These are phyloP conservation scores for Brassica carinata DNA, from an alignment of 345 rosid genomes.

Conservation along the genomic window DNA sequence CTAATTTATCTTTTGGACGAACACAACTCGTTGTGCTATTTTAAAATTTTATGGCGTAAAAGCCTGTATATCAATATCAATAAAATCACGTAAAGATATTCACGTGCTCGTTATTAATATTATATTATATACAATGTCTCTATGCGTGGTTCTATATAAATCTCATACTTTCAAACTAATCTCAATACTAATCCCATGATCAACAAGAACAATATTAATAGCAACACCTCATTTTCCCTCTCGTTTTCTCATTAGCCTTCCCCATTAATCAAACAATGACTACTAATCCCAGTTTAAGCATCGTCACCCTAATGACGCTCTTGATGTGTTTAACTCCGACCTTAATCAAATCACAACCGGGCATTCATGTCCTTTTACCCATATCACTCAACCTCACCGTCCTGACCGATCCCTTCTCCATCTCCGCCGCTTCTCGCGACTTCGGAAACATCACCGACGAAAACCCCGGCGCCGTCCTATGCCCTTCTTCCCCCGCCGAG, in stretches of 20 bases:
- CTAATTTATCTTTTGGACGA: not conserved
- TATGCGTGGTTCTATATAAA: not conserved
- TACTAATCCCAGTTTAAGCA: slow-evolving; percentile 20
- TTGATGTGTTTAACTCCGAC: not conserved
- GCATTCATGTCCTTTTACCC: slow-evolving; percentile 37
- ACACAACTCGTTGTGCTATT: not conserved
- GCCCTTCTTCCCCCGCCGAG: slow-evolving; percentile 59
- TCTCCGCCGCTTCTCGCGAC: slow-evolving; percentile 57
- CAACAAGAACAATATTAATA: slow-evolving; percentile 23
- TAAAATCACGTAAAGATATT: slow-evolving; percentile 36
- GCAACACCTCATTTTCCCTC: not conserved
- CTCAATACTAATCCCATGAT: slow-evolving; percentile 22
- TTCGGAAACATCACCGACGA: slow-evolving; percentile 59
- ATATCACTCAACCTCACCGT: slow-evolving; percentile 45
- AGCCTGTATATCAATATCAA: slow-evolving; percentile 25
- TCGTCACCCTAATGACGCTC: slow-evolving; percentile 26
- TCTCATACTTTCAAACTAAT: slow-evolving; percentile 11
- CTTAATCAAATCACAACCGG: slow-evolving; percentile 28
- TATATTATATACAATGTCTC: slow-evolving; percentile 1
- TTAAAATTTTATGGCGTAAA: not conserved
- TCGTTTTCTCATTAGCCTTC: not conserved
- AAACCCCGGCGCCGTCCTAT: slow-evolving; percentile 66
- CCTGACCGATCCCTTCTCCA: slow-evolving; percentile 47
- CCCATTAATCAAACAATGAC: slow-evolving; percentile 19
- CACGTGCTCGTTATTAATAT: slow-evolving; percentile 22